Conservation (phyloP, 176 grass and related monocot species). For the Avena insularis region DNA sequence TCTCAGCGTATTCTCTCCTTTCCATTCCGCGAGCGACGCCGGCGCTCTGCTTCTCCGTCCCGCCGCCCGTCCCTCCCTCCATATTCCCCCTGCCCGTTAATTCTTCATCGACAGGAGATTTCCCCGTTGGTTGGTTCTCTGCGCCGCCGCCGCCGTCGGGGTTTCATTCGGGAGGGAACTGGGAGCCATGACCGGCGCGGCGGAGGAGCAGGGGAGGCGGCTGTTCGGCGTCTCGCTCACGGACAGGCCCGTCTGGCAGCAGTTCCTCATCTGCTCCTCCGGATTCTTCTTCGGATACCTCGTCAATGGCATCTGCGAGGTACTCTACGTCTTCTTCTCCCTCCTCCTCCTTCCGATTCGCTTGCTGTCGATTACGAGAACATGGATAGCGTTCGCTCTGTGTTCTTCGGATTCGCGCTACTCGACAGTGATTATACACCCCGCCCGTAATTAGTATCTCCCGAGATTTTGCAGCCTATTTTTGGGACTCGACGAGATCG, state of each 20-base stretch:
- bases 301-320: constrained; percentile 97
- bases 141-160: neutral
- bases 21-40: too few species aligned
- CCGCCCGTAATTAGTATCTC: neutral
- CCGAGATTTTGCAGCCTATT: neutral
- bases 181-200: constrained; percentile 47
- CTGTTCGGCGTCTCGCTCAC: constrained; percentile 81
- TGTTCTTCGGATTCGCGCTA: neutral
- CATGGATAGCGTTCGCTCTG: neutral
- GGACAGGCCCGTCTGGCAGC: constrained; percentile 79
- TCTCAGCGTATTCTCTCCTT: neutral
- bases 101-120: neutral
- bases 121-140: neutral
- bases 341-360: neutral
- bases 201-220: constrained; percentile 63
- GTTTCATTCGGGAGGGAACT: neutral
- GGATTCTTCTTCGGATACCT: constrained; percentile 98
- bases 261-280: constrained; percentile 86
- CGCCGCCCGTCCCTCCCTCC: neutral
- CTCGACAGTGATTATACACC: neutral
- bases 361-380: neutral
- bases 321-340: neutral
- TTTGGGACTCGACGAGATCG: neutral
- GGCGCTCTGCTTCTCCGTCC: neutral
- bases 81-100: neutral